Base-by-base conservation (phyloP, 495 filamentous ascomycete genomes). In the Lindgomyces ingoldianus region DNA sequence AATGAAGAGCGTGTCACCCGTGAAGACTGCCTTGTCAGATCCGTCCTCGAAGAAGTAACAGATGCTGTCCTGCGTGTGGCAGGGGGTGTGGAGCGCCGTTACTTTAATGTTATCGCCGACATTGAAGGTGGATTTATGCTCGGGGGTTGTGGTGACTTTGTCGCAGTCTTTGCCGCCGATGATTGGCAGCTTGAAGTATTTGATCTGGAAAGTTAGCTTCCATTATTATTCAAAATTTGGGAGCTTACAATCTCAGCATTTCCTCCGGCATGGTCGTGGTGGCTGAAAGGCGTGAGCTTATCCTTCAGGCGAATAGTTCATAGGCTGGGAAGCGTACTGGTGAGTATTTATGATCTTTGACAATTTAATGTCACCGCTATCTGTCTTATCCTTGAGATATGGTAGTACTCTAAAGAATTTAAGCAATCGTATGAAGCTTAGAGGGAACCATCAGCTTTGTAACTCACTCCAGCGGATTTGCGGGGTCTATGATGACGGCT, bases 11-110 rank as follows among this genome's bases (percentile, higher is more conserved):
- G 94, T 98, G 72, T 98, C 94, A 21, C 94, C 94, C 0, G 94
- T 98, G 74, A 98, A 98, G 21, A 98, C 90, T 9, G 82, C 95
- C 66, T 83, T 85, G 50, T 96, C 85, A 22, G 71, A 53, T 41
- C 75, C 73, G 70, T 98, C 94, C 74, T 96, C 83, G 81, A 94
- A 85, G 53, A 84, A 84, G 68, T 85, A 98, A 82, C 94, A 98
- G 68, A 98, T 96, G 71, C 91, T 96, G 75, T 98, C 94, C 76
- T 97, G 94, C 1, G 94, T 98, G 74, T 98, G 95, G 74, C 94
- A 98, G 2, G 94, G 94, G 8, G 94, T 98, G 76, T 98, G 88
- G 24, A 98, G 76, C n/a, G 89, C 90, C 71, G 85, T 94, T 54
- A 97, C 91, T 1, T 82, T 82, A 70, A 98, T 93, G 39, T 78